These are phyloP conservation scores for Astrocystis sublimbata DNA, from an alignment of 495 filamentous ascomycete genomes.

Conservation along the genomic window DNA sequence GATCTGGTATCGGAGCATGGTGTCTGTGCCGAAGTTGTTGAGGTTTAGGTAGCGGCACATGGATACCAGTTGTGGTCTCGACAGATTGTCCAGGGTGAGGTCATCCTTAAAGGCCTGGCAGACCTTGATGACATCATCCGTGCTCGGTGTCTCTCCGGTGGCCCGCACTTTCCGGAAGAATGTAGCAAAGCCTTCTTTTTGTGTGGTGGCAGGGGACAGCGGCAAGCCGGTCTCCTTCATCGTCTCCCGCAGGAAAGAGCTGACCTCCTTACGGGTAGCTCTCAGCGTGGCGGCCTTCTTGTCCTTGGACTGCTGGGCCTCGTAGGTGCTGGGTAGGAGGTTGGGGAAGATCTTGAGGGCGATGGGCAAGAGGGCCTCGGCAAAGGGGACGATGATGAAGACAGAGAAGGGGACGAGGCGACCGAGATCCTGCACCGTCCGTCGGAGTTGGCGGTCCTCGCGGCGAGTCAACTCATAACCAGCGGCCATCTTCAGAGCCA, in stretches of 20 bases:
- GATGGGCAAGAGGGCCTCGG: conserved; percentile 90
- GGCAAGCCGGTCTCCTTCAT: conserved; percentile 91
- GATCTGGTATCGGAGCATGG: conserved; percentile 96
- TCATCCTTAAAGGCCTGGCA: conserved; percentile 99
- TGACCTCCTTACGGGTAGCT: conserved; percentile 90
- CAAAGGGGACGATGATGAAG: conserved; percentile 95
- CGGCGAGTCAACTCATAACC: conserved; percentile 95
- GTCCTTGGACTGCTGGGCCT: conserved; percentile 86
- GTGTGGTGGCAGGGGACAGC: conserved; percentile 78
- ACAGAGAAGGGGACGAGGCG: conserved; percentile 95
- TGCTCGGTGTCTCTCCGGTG: conserved; percentile 85
- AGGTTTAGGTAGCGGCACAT: conserved; percentile 99
- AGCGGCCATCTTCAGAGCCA: conserved; percentile 95
- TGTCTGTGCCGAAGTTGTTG: conserved; percentile 93
- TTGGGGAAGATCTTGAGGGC: conserved; percentile 96
- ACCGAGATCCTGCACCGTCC: conserved; percentile 90
- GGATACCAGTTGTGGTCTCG: conserved; percentile 89
- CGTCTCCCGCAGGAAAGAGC: conserved; percentile 84
- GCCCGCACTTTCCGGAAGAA: conserved; percentile 97
- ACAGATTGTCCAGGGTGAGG: conserved; percentile 94
- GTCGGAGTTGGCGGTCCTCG: conserved; percentile 87
- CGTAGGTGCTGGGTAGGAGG: conserved; percentile 94
- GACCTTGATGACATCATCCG: conserved; percentile 93
- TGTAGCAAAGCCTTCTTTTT: conserved; percentile 91
- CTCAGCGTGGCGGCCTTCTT: conserved; percentile 80